A percentile compares a stretch with the other conserved stretches of the same genome.
These are phyloP conservation scores for Rhizomucor miehei DNA, from an alignment of 371 early-diverging fungal genomes.

Conservation along the genomic window DNA sequence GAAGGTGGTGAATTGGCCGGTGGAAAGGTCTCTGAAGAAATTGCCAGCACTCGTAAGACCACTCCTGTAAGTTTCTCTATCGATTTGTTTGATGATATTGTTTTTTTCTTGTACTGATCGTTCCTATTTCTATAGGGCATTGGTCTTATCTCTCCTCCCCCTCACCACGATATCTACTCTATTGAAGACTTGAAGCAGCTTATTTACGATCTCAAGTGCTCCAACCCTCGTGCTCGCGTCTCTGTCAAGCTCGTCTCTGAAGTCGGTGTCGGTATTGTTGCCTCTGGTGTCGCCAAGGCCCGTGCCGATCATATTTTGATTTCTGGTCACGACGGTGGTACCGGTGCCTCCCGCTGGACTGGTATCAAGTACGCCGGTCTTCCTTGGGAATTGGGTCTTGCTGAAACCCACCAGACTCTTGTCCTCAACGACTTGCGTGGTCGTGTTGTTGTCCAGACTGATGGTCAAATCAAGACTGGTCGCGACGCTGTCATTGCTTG, in stretches of 20 bases:
- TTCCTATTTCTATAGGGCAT: slow-evolving; percentile 56
- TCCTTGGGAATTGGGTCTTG: slow-evolving; percentile 98
- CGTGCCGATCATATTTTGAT: slow-evolving; percentile 96
- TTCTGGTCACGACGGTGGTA: slow-evolving; percentile 97
- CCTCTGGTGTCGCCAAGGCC: slow-evolving; percentile 97
- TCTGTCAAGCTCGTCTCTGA: slow-evolving; percentile 97
- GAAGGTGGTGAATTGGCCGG: slow-evolving; percentile 87
- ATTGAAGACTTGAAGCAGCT: slow-evolving; percentile 97
- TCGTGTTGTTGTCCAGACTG: slow-evolving; percentile 93
- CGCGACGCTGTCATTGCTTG: slow-evolving; percentile 95
- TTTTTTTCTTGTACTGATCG: background rate
- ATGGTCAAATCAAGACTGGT: slow-evolving; percentile 97
- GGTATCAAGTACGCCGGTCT: slow-evolving; percentile 97
- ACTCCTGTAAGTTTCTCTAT: slow-evolving; percentile 55
- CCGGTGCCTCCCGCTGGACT: slow-evolving; percentile 97
- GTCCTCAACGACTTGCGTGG: slow-evolving; percentile 95
- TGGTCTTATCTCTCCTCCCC: slow-evolving; percentile 94
- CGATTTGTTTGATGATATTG: too few species aligned
- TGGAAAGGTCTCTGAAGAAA: slow-evolving; percentile 85
- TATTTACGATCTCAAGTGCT: slow-evolving; percentile 94
- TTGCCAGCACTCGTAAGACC: slow-evolving; percentile 92
- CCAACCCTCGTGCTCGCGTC: slow-evolving; percentile 88
- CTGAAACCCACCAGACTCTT: slow-evolving; percentile 96
- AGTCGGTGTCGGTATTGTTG: slow-evolving; percentile 96
- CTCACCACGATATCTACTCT: slow-evolving; percentile 98